Evolutionary conservation across 164 flowering plant genomes (phyloP).

Genomic region (Malania oleifera): DNA sequence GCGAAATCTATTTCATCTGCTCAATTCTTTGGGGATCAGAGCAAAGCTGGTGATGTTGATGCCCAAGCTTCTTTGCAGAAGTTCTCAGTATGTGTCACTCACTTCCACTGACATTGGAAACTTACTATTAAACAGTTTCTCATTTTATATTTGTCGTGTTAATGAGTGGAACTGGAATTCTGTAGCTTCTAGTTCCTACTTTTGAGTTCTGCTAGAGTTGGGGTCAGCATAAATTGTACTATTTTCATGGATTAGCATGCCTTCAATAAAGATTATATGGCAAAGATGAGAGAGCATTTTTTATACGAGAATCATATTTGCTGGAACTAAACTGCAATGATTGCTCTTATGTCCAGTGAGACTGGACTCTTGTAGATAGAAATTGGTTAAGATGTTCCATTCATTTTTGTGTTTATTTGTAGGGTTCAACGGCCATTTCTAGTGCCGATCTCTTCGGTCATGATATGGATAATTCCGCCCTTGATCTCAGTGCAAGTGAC

Average conservation of each 20-base stretch:
- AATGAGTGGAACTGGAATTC: too few relatives aligned
- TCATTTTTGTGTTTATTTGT: background rate
- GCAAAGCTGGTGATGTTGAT: conserved; percentile 41
- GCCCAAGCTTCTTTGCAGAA: conserved; percentile 75
- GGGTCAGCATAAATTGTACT: too few relatives aligned
- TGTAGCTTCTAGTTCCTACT: too few relatives aligned
- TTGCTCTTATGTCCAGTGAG: too few relatives aligned
- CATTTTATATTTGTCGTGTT: background rate
- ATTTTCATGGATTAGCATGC: too few relatives aligned
- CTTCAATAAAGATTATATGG: too few relatives aligned
- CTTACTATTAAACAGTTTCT: too few relatives aligned
- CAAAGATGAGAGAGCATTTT: too few relatives aligned
- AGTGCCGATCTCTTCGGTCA: conserved; percentile 94
- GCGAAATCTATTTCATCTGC: conserved; percentile 98
- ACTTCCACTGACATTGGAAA: background rate
- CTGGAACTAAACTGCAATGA: too few relatives aligned
- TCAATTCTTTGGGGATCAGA: conserved; percentile 83
- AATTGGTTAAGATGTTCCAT: background rate
- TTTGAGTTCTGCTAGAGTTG: too few relatives aligned
- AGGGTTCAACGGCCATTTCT: conserved; percentile 87
- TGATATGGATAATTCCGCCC: conserved; percentile 25
- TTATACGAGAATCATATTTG: too few relatives aligned
- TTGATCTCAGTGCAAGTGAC: conserved; percentile 71
- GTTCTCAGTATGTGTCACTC: conserved; percentile 62
- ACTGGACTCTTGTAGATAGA: background rate